Conservation (phyloP, 2,329 filamentous ascomycete genomes). For the Graphilbum ipis-grandicollis region DNA sequence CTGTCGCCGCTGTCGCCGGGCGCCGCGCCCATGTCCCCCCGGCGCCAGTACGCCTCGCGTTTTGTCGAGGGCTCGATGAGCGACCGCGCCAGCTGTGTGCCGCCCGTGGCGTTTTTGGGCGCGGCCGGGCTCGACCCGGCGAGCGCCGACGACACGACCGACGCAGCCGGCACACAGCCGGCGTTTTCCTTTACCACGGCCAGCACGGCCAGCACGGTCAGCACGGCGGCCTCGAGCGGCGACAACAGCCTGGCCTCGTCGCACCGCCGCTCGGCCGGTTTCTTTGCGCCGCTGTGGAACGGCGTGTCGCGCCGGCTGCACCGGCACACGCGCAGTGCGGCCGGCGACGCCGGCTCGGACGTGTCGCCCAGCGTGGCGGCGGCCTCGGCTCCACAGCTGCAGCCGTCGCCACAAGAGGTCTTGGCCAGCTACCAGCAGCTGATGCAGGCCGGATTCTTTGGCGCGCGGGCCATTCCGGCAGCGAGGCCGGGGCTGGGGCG, state of each 20-base stretch:
- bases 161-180: background rate
- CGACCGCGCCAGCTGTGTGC: constrained; percentile 55
- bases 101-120: constrained; percentile 50
- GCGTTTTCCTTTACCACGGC: too few relatives aligned
- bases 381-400: too few relatives aligned
- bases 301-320: constrained; percentile 15
- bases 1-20: background rate
- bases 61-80: constrained; percentile 78
- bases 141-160: background rate
- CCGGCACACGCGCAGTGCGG: constrained; percentile 4
- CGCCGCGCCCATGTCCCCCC: background rate
- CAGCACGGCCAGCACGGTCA: too few relatives aligned
- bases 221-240: too few relatives aligned
- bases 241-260: too few relatives aligned
- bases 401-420: constrained; percentile 30
- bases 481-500: constrained; percentile 25
- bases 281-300: constrained; percentile 16
- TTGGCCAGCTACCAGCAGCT: constrained; percentile 38
- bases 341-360: too few relatives aligned
- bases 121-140: constrained; percentile 12
- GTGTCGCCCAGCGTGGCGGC: too few relatives aligned
- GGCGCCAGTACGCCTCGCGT: constrained; percentile 22
- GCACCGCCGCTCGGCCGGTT: constrained; percentile 9
- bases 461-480: constrained; percentile 38
- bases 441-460: constrained; percentile 40